A percentile compares a stretch with the other conserved stretches of the same genome.
These are phyloP conservation scores for Sphaceloma murrayae DNA, from an alignment of 2,329 filamentous ascomycete species.

Conservation along the genomic window DNA sequence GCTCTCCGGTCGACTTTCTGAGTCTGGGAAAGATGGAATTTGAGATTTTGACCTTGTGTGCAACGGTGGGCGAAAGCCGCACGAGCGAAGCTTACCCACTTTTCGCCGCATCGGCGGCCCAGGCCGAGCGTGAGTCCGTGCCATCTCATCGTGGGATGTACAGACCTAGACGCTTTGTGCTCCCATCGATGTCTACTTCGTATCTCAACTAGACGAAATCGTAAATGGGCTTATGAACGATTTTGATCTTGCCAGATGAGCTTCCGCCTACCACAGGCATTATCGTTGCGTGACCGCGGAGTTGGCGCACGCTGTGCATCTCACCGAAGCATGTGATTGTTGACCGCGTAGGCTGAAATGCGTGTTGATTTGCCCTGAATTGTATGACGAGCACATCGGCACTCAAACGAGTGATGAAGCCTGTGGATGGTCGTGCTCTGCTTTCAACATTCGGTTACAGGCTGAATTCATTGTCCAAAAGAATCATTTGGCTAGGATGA, in stretches of 20 bases:
- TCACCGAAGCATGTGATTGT: constrained; percentile 9
- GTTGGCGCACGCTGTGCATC: constrained; percentile 1
- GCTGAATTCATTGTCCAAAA: not conserved
- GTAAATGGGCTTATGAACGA: constrained; percentile 4
- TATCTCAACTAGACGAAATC: not conserved
- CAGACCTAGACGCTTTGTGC: not conserved
- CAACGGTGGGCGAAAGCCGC: constrained; percentile 10
- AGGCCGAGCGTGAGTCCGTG: not conserved
- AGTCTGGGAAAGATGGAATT: constrained; percentile 4
- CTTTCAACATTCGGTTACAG: not conserved
- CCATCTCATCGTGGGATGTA: not conserved
- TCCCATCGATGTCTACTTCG: too few relatives aligned
- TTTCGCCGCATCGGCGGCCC: too few relatives aligned
- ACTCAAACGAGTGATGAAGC: not conserved
- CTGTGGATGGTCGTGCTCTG: not conserved
- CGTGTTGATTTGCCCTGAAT: not conserved
- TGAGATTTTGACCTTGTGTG: constrained; percentile 12
- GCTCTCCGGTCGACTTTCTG: constrained; percentile 18
- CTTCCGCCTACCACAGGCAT: too few relatives aligned
- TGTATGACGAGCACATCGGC: constrained; percentile 4
- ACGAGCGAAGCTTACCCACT: constrained; percentile 3
- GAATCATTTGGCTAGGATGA: constrained; percentile 3
- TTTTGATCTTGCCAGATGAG: too few relatives aligned
- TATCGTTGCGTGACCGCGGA: too few relatives aligned
- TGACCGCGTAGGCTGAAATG: constrained; percentile 1